These are phyloP conservation scores for Tuber umbilicatum DNA, from an alignment of 495 filamentous ascomycete genomes.

Conservation along the genomic window DNA sequence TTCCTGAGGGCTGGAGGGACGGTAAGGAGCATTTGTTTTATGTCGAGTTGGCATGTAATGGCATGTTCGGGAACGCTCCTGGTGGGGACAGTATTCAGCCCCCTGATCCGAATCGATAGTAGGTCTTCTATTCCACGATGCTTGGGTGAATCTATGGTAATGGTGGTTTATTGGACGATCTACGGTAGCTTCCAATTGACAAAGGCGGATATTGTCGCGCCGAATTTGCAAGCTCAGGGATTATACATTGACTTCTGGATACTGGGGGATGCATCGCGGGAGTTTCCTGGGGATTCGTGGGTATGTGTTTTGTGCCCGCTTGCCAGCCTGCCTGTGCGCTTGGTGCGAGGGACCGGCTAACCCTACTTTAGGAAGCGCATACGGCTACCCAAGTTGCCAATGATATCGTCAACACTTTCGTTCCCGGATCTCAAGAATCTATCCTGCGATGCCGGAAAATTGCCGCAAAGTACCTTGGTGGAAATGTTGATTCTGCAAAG, in stretches of 20 bases:
- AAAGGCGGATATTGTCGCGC: constrained; percentile 78
- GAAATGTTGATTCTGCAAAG: constrained; percentile 69
- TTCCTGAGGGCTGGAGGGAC: constrained; percentile 70
- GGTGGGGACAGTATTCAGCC: constrained; percentile 81
- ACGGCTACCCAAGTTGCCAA: constrained; percentile 75
- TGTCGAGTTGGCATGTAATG: constrained; percentile 97
- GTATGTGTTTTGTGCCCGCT: constrained; percentile 7
- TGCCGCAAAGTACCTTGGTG: constrained; percentile 72
- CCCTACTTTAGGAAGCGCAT: constrained; percentile 59
- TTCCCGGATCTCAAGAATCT: constrained; percentile 67
- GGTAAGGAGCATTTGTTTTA: constrained; percentile 84
- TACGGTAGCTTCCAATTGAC: constrained; percentile 54
- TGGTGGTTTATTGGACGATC: neutral
- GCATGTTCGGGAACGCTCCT: constrained; percentile 91
- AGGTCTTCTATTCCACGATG: constrained; percentile 10
- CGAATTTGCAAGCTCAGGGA: constrained; percentile 76
- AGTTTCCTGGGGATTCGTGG: constrained; percentile 73
- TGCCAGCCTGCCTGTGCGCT: neutral
- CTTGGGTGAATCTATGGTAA: neutral
- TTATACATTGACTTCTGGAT: constrained; percentile 93
- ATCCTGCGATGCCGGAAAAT: constrained; percentile 74
- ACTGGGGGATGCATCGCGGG: constrained; percentile 76
- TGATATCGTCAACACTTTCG: constrained; percentile 81
- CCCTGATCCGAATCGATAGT: constrained; percentile 68
- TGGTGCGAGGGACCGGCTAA: constrained; percentile 41